Conservation (phyloP, 352 stramenopile genomes). For the Phytopythium oedochilum region DNA sequence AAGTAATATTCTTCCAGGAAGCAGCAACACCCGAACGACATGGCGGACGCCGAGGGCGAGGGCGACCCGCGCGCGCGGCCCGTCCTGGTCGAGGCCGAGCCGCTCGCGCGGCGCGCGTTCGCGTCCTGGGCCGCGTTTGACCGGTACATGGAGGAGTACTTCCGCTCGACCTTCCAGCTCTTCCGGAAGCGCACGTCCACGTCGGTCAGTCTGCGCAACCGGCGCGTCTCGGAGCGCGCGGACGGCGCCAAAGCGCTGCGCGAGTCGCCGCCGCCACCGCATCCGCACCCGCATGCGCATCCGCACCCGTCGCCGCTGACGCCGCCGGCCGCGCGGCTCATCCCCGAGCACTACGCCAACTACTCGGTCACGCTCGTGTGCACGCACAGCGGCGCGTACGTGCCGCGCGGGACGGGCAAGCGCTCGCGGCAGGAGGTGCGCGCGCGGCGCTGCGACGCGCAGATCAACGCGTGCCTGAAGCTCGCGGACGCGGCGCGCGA, state of each 20-base stretch:
- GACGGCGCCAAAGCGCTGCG: neutral
- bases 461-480: constrained; percentile 33
- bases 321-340: constrained; percentile 9
- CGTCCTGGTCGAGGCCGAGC: neutral
- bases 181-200: constrained; percentile 37
- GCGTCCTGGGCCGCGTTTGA: constrained; percentile 27
- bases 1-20: too few species aligned
- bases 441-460: constrained; percentile 22
- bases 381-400: constrained; percentile 29
- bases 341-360: constrained; percentile 27
- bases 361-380: constrained; percentile 35
- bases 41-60: too few species aligned
- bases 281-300: neutral
- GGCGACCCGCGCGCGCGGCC: too few species aligned
- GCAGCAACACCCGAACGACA: too few species aligned
- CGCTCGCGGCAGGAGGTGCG: constrained; percentile 26
- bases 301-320: neutral
- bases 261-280: neutral
- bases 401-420: constrained; percentile 22
- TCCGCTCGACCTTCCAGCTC: constrained; percentile 24
- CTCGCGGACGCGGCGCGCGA: constrained; percentile 18
- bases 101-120: constrained; percentile 18
- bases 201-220: constrained; percentile 27
- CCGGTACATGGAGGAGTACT: constrained; percentile 22
- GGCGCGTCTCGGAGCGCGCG: constrained; percentile 13